Conservation (phyloP, 2,329 filamentous ascomycete species). For the Emergomyces africanus region DNA sequence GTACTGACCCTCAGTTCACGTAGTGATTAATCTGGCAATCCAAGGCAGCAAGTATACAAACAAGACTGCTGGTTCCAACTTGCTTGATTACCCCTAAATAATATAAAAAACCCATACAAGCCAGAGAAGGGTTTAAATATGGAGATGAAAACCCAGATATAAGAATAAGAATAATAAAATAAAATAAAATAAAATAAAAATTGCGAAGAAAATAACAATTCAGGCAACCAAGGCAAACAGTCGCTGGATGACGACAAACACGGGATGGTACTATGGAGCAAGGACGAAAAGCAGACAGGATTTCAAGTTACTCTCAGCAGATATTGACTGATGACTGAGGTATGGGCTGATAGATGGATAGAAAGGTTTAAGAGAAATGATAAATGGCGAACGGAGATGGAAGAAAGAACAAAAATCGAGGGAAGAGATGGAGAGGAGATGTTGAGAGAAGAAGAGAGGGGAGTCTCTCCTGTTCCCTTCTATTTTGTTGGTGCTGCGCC, state of each 20-base stretch:
- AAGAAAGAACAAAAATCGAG: slow-evolving; percentile 12
- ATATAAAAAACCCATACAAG: not conserved
- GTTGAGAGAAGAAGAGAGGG: slow-evolving; percentile 7
- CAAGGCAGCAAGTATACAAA: not conserved
- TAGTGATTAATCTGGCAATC: too few relatives aligned
- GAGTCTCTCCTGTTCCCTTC: too few relatives aligned
- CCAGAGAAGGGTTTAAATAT: too few relatives aligned
- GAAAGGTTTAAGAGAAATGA: not conserved
- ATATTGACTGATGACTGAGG: not conserved
- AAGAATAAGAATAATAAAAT: not conserved
- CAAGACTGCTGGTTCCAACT: not conserved
- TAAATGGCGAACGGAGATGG: slow-evolving; percentile 4
- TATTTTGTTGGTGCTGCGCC: too few relatives aligned
- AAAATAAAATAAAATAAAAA: too few relatives aligned
- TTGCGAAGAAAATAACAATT: not conserved
- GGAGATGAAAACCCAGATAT: not conserved
- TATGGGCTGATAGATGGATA: not conserved
- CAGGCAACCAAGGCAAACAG: not conserved
- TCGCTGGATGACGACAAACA: not conserved
- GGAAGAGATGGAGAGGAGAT: slow-evolving; percentile 5
- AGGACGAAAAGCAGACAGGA: not conserved
- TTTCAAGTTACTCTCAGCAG: not conserved
- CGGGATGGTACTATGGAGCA: not conserved
- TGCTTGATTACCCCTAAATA: not conserved
- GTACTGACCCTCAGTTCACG: slow-evolving; percentile 2